A percentile compares a stretch with the other conserved stretches of the same genome.
These are phyloP conservation scores for Karstenula rhodostoma DNA, from an alignment of 2,329 filamentous ascomycete species.

Conservation along the genomic window DNA sequence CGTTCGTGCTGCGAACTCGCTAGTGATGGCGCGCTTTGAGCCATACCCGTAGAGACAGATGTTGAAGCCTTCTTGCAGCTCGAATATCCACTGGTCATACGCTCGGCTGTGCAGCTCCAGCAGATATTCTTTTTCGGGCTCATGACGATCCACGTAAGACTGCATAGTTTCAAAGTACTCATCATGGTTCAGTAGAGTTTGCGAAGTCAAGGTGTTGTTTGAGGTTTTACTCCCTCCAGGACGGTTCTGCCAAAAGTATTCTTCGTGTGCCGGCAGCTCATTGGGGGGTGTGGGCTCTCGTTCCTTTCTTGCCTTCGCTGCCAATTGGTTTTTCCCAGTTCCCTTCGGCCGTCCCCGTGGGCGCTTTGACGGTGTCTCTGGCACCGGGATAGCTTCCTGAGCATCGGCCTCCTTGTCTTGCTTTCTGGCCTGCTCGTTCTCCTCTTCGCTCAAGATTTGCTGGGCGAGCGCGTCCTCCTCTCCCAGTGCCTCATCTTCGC, in stretches of 20 bases:
- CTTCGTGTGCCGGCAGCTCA: constrained; percentile 85
- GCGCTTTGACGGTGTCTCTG: constrained; percentile 65
- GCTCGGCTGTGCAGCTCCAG: constrained; percentile 78
- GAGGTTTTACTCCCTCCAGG: constrained; percentile 84
- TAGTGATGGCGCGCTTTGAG: constrained; percentile 80
- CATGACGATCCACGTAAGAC: constrained; percentile 73
- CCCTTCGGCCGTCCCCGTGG: constrained; percentile 56
- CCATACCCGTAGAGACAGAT: constrained; percentile 93
- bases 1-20: constrained; percentile 76
- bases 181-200: constrained; percentile 84
- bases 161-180: constrained; percentile 82
- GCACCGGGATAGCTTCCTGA: constrained; percentile 41
- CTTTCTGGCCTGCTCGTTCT: constrained; percentile 45
- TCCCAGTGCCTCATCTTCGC: constrained; percentile 72
- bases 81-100: constrained; percentile 92
- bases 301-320: constrained; percentile 63
- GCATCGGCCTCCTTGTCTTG: constrained; percentile 32
- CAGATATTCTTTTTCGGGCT: constrained; percentile 73
- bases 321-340: constrained; percentile 50
- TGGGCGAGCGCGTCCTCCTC: constrained; percentile 73
- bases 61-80: constrained; percentile 85
- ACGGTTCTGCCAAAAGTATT: constrained; percentile 93
- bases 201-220: constrained; percentile 78
- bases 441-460: constrained; percentile 70
- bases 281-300: constrained; percentile 81